Conservation (phyloP, 2,329 filamentous ascomycete species). For the Cladophialophora bantiana region DNA sequence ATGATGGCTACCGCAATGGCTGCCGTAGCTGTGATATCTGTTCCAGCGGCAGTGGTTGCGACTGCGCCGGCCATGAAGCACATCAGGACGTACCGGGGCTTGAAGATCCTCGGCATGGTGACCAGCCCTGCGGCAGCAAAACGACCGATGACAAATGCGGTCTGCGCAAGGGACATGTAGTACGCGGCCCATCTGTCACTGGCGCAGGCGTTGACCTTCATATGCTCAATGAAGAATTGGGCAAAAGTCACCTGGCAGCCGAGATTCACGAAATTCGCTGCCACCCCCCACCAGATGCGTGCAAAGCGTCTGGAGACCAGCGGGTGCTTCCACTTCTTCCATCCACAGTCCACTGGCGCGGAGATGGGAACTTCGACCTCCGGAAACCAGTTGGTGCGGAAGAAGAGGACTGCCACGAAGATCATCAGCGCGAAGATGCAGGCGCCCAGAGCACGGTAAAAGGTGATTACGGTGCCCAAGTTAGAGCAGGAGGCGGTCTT, state of each 20-base stretch:
- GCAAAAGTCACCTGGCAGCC: constrained; percentile 69
- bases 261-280: constrained; percentile 81
- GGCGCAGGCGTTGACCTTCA: constrained; percentile 64
- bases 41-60: constrained; percentile 62
- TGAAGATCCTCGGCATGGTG: constrained; percentile 60
- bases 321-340: constrained; percentile 39
- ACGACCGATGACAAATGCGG: constrained; percentile 73
- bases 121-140: constrained; percentile 72
- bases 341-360: constrained; percentile 59
- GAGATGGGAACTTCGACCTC: constrained; percentile 72
- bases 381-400: constrained; percentile 72
- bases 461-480: constrained; percentile 75
- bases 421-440: constrained; percentile 71
- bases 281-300: constrained; percentile 75
- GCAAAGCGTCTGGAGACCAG: constrained; percentile 64
- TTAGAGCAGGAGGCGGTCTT: constrained; percentile 50
- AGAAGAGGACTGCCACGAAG: constrained; percentile 51
- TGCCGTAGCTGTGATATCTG: constrained; percentile 54
- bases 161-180: constrained; percentile 77
- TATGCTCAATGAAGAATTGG: constrained; percentile 76
- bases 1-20: constrained; percentile 67
- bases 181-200: constrained; percentile 65
- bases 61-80: constrained; percentile 69
- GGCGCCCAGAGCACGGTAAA: constrained; percentile 76
- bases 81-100: constrained; percentile 74